phyloP scores from a whole-genome alignment of 257 asterid genomes.

The Penstemon eatonii region DNA sequence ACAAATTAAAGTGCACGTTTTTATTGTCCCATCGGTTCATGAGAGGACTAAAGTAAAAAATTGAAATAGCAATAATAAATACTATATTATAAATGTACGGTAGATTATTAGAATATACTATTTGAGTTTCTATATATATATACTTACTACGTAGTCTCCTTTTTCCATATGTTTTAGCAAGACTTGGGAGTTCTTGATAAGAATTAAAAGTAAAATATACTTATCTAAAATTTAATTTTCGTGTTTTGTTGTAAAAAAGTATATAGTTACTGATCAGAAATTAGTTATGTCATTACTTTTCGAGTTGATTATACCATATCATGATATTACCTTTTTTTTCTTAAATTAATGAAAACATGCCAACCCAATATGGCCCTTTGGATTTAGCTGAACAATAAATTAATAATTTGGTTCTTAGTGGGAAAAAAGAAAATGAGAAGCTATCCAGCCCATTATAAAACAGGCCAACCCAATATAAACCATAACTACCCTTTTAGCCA shows the following conservation, averaged over 20 bases:
- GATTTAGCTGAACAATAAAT: not conserved
- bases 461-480: slow-evolving; percentile 41
- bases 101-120: not conserved
- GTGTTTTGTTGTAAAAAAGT: too few relatives aligned
- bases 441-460: slow-evolving; percentile 33
- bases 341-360: too few relatives aligned
- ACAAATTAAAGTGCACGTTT: slow-evolving; percentile 8
- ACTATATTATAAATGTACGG: not conserved
- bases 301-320: too few relatives aligned
- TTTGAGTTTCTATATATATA: not conserved
- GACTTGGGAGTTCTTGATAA: too few relatives aligned
- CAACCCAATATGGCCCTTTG: not conserved
- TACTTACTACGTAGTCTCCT: too few relatives aligned
- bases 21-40: slow-evolving; percentile 43
- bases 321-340: too few relatives aligned
- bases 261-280: too few relatives aligned
- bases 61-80: not conserved
- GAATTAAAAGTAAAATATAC: too few relatives aligned
- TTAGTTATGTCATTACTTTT: too few relatives aligned
- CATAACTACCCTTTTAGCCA: slow-evolving; percentile 26
- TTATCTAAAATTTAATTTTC: too few relatives aligned
- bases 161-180: too few relatives aligned
- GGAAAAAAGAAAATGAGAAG: slow-evolving; percentile 14
- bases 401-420: slow-evolving; percentile 23
- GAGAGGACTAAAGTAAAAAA: slow-evolving; percentile 27